Conservation (phyloP, 495 filamentous ascomycete species). For the Apiosordaria backusii region DNA sequence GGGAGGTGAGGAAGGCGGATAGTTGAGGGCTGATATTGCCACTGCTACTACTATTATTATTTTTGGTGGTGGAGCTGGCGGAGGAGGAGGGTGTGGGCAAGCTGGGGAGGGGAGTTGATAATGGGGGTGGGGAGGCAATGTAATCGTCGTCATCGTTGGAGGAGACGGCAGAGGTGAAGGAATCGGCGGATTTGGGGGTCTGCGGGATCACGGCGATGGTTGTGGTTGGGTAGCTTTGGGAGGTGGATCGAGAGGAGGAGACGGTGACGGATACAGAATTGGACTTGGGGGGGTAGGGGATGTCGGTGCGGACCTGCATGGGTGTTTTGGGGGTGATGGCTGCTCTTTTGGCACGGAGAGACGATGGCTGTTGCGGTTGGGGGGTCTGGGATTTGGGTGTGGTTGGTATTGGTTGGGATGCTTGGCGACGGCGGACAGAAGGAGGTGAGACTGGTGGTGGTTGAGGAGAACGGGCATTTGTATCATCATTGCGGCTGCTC, state of each 20-base stretch:
- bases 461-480: neutral
- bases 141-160: slow-evolving; percentile 28
- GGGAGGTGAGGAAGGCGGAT: slow-evolving; percentile 67
- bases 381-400: neutral
- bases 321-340: slow-evolving; percentile 12
- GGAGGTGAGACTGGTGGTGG: slow-evolving; percentile 7
- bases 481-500: neutral
- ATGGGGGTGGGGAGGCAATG: slow-evolving; percentile 15
- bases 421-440: slow-evolving; percentile 7
- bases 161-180: slow-evolving; percentile 59
- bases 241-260: slow-evolving; percentile 33
- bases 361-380: neutral
- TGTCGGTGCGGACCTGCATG: slow-evolving; percentile 27
- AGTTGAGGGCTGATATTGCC: too few relatives aligned
- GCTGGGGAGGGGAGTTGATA: slow-evolving; percentile 7
- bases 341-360: neutral
- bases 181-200: slow-evolving; percentile 70
- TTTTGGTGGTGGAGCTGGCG: neutral
- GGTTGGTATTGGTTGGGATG: neutral
- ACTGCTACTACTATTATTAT: too few relatives aligned
- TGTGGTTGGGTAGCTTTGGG: slow-evolving; percentile 21
- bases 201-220: slow-evolving; percentile 26
- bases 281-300: slow-evolving; percentile 23
- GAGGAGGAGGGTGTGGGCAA: slow-evolving; percentile 1
- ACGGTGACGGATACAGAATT: slow-evolving; percentile 24